These are phyloP conservation scores for Aspergillus texensis DNA, from an alignment of 2,329 filamentous ascomycete species.

Conservation along the genomic window DNA sequence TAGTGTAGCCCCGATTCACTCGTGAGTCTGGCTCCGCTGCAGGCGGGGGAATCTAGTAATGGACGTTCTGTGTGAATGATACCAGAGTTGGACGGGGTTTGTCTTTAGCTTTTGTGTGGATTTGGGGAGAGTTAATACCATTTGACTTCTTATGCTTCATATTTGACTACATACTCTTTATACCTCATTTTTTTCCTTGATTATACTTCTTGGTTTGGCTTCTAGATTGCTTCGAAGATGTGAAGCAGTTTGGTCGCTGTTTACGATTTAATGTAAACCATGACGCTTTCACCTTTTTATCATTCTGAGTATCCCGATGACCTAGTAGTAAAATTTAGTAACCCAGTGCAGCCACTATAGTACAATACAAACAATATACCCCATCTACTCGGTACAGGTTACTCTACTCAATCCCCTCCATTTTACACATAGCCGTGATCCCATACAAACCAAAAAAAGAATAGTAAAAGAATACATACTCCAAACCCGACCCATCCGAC, in stretches of 20 bases:
- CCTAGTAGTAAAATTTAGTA: not conserved
- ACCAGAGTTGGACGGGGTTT: slow-evolving; percentile 15
- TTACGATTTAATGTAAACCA: slow-evolving; percentile 32
- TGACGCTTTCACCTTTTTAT: slow-evolving; percentile 21
- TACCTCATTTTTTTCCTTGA: slow-evolving; percentile 18
- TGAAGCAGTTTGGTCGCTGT: not conserved
- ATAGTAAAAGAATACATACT: too few species aligned
- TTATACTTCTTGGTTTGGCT: slow-evolving; percentile 24
- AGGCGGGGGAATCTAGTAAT: slow-evolving; percentile 6
- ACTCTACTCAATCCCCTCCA: too few species aligned
- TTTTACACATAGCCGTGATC: too few species aligned
- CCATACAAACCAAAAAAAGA: too few species aligned
- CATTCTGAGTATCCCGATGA: not conserved
- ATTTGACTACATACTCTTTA: slow-evolving; percentile 17
- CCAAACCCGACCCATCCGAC: too few species aligned
- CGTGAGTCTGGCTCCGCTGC: slow-evolving; percentile 4
- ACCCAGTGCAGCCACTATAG: not conserved
- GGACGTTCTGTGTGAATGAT: slow-evolving; percentile 8
- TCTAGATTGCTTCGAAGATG: slow-evolving; percentile 14
- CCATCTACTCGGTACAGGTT: too few species aligned
- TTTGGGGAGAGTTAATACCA: slow-evolving; percentile 25
- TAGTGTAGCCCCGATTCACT: slow-evolving; percentile 31
- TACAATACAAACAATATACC: too few species aligned
- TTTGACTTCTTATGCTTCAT: slow-evolving; percentile 22
- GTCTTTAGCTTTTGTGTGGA: slow-evolving; percentile 23